phyloP scores from a whole-genome alignment of 2,329 filamentous ascomycete genomes.

The Paraphaeosphaeria sporulosa region DNA sequence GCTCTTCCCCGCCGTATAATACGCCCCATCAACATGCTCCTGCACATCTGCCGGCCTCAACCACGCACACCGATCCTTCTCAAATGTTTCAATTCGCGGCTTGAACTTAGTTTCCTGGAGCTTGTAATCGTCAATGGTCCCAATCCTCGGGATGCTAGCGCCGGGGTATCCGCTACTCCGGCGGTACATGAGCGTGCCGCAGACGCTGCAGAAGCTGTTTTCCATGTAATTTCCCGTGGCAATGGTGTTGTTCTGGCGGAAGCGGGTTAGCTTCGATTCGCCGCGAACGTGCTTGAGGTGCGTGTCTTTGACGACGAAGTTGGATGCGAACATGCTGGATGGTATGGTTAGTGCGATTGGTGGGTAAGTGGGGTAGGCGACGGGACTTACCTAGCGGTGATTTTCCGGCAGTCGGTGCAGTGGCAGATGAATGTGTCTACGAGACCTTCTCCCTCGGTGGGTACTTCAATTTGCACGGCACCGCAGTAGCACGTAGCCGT shows the following conservation, averaged over 20 bases:
- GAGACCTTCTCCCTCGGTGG: not conserved
- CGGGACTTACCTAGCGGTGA: constrained; percentile 52
- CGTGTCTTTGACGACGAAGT: constrained; percentile 59
- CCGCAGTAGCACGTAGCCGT: constrained; percentile 7
- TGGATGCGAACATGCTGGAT: constrained; percentile 31
- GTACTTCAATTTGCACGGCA: not conserved
- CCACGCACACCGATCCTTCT: constrained; percentile 51
- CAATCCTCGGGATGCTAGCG: constrained; percentile 52
- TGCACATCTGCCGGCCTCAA: not conserved
- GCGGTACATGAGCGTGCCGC: constrained; percentile 5
- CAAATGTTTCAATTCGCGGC: constrained; percentile 61
- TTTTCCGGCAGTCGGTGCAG: constrained; percentile 52
- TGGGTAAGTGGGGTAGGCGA: too few relatives aligned
- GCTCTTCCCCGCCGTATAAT: not conserved
- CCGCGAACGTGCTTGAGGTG: constrained; percentile 61
- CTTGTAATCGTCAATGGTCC: constrained; percentile 66
- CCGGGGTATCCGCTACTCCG: constrained; percentile 15
- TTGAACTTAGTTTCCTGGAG: constrained; percentile 64
- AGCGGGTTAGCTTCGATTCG: constrained; percentile 58
- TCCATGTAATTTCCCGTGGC: constrained; percentile 28
- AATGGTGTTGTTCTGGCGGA: constrained; percentile 51
- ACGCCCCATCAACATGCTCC: constrained; percentile 1
- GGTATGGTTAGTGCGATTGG: not conserved
- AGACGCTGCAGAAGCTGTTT: constrained; percentile 5
- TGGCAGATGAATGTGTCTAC: constrained; percentile 5